Conservation (phyloP, 148 eudicot genomes). For the Chenopodium suecicum region DNA sequence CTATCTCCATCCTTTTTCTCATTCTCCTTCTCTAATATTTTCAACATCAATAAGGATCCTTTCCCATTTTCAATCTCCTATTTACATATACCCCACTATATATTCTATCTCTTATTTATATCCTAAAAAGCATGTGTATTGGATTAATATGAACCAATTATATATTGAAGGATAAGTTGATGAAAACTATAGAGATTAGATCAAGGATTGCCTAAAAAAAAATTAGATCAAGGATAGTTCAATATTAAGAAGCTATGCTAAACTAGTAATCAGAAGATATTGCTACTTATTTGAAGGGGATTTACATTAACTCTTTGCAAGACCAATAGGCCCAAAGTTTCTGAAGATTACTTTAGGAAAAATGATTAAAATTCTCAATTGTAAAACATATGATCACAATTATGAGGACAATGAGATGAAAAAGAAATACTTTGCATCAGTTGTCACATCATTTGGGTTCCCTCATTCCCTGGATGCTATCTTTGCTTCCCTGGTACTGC, state of each 20-base stretch:
- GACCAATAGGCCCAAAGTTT: constrained; percentile 9
- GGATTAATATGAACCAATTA: too few species aligned
- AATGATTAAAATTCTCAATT: background rate
- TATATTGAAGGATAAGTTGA: too few species aligned
- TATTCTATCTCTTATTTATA: too few species aligned
- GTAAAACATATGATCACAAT: background rate
- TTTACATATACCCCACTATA: too few species aligned
- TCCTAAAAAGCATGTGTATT: too few species aligned
- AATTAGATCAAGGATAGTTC: background rate
- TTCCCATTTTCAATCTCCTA: too few species aligned
- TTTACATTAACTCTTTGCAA: background rate
- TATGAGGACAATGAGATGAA: background rate
- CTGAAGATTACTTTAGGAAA: background rate
- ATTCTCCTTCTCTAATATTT: too few species aligned
- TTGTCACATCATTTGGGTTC: background rate
- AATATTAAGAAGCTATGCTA: background rate
- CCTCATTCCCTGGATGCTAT: background rate
- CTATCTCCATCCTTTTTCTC: too few species aligned
- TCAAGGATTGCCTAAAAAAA: too few species aligned
- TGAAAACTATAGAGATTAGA: too few species aligned
- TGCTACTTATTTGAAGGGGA: background rate
- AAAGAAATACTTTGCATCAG: background rate
- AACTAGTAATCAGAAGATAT: background rate
- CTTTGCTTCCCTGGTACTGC: constrained; percentile 34
- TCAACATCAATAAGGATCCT: too few species aligned